Evolutionary conservation across 805 yeast genomes (phyloP).

Genomic region (Ogataea corticis): DNA sequence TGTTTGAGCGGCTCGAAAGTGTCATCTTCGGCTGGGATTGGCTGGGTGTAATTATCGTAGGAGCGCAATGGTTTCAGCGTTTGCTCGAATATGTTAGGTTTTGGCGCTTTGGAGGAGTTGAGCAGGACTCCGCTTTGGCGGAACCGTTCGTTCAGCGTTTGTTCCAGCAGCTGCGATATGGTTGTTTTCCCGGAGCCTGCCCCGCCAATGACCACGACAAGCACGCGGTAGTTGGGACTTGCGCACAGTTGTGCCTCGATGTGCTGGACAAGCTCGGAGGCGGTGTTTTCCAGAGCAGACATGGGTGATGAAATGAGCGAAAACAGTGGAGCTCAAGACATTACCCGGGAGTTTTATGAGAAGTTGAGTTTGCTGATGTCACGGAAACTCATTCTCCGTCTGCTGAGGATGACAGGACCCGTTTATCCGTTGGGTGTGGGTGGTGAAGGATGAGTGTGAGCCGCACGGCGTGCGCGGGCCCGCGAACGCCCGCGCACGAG

Average conservation of each 20-base stretch:
- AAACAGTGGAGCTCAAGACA: too few species aligned
- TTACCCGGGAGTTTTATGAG: too few species aligned
- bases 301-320: background rate
- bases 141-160: constrained; percentile 35
- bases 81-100: background rate
- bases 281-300: background rate
- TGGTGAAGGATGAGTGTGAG: background rate
- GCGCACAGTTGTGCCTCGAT: constrained; percentile 1
- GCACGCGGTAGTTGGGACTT: constrained; percentile 40
- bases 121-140: background rate
- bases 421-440: constrained; percentile 1
- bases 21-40: constrained; percentile 22
- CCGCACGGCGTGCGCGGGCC: constrained; percentile 2
- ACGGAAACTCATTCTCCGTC: background rate
- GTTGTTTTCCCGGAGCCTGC: constrained; percentile 91
- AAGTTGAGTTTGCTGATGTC: too few species aligned
- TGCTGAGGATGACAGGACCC: background rate
- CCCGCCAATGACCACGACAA: constrained; percentile 67
- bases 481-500: too few species aligned
- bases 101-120: background rate
- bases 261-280: constrained; percentile 1
- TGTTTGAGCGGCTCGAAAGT: constrained; percentile 3
- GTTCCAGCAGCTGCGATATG: constrained; percentile 48
- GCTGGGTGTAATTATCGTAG: constrained; percentile 15
- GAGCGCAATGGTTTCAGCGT: background rate